Base-by-base conservation (phyloP, 2,329 filamentous ascomycete genomes). In the Colletotrichum noveboracense region DNA sequence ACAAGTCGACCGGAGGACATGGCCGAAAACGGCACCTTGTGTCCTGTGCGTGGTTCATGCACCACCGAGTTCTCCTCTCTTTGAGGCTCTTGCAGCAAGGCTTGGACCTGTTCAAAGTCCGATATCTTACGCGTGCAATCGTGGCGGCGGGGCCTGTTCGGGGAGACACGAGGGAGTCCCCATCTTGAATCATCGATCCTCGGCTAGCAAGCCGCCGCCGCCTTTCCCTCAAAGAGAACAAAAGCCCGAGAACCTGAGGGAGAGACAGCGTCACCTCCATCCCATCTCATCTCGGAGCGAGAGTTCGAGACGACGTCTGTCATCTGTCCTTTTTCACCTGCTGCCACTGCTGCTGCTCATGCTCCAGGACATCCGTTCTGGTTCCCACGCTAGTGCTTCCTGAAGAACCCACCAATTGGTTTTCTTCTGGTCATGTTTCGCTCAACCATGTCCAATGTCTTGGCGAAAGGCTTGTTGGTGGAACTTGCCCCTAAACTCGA, bases 71-170 rank as follows among this genome's bases (percentile, higher is more conserved):
- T 30, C 36, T 61, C 48, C 36, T 55, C 52, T n/a, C 38, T 68
- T 52, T 64, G 61, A 75, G 68, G 68, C 61, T 75, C 68, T 67
- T 75, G 30, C 13, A 71, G 55, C 72, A 66, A 71, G 68, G 71
- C 55, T 61, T 62, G 62, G 62, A 66, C 72, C 24, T 34, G 61
- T 38, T 55, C 48, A 61, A 32, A 32, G 55, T 26, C 38, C 21
- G 52, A 56, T 8, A 62, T 28, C 30, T 74, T 69, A 70, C 71
- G 71, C 21, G 66, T 70, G 56, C 66, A 24, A 64, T 38, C 21
- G 71, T 73, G 71, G 71, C 65, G 65, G 66, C 66, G 66, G 65
- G 65, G 65, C 16, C 38, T 18, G 55, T 38, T 34, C 30, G 30
- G 71, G 24, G 21, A 18, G 66, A 21, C 60, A 32, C 56, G 61